Base-by-base conservation (phyloP, 305 asterid genomes). In the Petunia hybrid region DNA sequence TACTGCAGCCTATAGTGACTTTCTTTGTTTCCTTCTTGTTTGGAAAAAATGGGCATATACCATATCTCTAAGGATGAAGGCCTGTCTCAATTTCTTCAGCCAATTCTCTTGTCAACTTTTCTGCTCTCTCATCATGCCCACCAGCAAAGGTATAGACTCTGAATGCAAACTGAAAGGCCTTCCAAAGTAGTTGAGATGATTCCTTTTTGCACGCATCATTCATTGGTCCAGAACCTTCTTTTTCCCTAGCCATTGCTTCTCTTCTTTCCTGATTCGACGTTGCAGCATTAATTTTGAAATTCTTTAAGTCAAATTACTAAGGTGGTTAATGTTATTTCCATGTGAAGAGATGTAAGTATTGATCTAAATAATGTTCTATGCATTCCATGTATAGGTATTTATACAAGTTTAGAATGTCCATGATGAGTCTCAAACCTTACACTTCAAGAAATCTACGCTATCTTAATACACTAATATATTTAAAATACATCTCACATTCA, bases 91-190 rank as follows among this genome's bases (percentile, higher is more conserved):
- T 92, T 87, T 89, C 97, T 0, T 89, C 85, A 77, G 99, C 99
- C 43, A 95, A 81, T 86, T 94, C 98, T 88, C 85, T 90, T 1
- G 98, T 91, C 51, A 94, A 90, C 82, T 78, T 89, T 81, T 94
- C 98, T 57, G 99, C 98, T 40, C 97, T 90, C 36, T 96, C 99
- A 48, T 96, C 99, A 6, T 92, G 95, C 56, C 99, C 99, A 3
- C 99, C 98, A 1, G 98, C 93, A 76, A 96, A 94, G 1, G 97
- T 90, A 88, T 96, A 96, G 31, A 96, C 93, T 13, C 94, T 82
- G 80, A 86, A 96, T 9, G 99, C 99, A 82, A 96, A 92, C 83
- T 96, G 98, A 80, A 96, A 96, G 57, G 98, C 93, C 88, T 87
- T 91, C 99, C 98, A 96, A 2, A 92, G 92, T 76, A 89, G 82